Conservation (phyloP, 2,329 filamentous ascomycete species). For the Colletotrichum lupini region DNA sequence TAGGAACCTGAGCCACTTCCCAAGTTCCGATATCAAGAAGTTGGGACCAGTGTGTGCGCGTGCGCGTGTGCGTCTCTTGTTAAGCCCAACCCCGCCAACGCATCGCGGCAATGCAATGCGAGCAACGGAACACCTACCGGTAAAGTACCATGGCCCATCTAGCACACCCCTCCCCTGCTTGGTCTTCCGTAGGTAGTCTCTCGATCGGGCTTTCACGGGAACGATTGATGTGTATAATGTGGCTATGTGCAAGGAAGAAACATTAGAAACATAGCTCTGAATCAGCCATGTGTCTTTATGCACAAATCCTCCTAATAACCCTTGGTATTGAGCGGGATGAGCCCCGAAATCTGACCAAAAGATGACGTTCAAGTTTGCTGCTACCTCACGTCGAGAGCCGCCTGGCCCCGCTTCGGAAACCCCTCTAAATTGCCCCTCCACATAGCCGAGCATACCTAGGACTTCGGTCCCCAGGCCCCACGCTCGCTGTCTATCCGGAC, state of each 20-base stretch:
- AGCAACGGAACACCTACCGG: constrained; percentile 4
- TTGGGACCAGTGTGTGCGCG: neutral
- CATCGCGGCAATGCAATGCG: constrained; percentile 30
- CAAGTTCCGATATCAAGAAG: neutral
- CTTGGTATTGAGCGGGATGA: neutral
- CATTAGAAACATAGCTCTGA: neutral
- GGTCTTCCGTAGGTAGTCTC: neutral
- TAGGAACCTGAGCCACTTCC: constrained; percentile 8
- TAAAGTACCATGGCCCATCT: constrained; percentile 8
- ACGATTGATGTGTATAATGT: neutral
- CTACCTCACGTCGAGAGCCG: constrained; percentile 28
- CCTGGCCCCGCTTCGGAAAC: constrained; percentile 21
- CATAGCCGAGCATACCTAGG: constrained; percentile 1
- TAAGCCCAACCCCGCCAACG: neutral
- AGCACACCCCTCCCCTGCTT: neutral
- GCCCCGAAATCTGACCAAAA: constrained; percentile 27
- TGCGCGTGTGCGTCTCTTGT: neutral
- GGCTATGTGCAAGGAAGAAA: neutral
- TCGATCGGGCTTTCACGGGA: constrained; percentile 33
- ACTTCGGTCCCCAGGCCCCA: neutral
- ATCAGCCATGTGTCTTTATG: neutral
- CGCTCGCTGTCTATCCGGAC: neutral
- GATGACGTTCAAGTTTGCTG: constrained; percentile 34
- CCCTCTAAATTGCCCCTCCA: neutral
- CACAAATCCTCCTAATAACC: neutral